Evolutionary conservation across 169 alveolate genomes (phyloP), one percentile per base, ranked within the genome.

Genomic region (Condylostoma magnum): DNA sequence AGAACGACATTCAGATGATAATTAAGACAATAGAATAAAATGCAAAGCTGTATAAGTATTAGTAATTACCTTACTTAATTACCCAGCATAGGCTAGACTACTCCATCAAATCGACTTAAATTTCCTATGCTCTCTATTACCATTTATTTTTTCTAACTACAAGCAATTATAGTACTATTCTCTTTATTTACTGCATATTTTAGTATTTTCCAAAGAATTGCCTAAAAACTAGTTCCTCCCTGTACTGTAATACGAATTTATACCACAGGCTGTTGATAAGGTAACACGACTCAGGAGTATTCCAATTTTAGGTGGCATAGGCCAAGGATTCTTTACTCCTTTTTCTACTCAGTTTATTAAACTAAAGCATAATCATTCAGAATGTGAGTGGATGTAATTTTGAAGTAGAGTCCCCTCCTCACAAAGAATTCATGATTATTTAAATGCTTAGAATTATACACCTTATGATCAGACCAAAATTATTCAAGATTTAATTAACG

Each of bases 1-100:
- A 8, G 56, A 60, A 12, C n/a, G n/a, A n/a, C n/a, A n/a, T n/a
- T n/a, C 25, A n/a, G 71, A 60, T 2, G 71, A 60, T 55, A 33
- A 55, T 18, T 15, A 15, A 20, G 37, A n/a, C 0, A 41, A n/a
- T 8, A 15, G 71, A 10, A 18, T 60, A 60, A 15, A 38, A 27
- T 22, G 56, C 3, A 60, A 60, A n/a, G 8, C 41, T 60, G 18
- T 60, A 28, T 55, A 60, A 27, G 43, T 60, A 8, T 28, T 60
- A 36, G 71, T 60, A 1, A 4, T 34, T 15, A n/a, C 43, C 8
- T 22, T 37, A 8, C 43, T 60, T 38, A 60, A 60, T 1, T 60
- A 60, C 57, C 37, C 25, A 41, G 15, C 27, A 8, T 10, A 41
- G 43, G 54, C 57, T 60, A 41, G 22, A 60, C 36, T 38, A 27